Percentiles rank a stretch among this genome's conserved stretches.
Conservation (phyloP, 768 basidiomycete species). For the Trametopsis cervina region DNA sequence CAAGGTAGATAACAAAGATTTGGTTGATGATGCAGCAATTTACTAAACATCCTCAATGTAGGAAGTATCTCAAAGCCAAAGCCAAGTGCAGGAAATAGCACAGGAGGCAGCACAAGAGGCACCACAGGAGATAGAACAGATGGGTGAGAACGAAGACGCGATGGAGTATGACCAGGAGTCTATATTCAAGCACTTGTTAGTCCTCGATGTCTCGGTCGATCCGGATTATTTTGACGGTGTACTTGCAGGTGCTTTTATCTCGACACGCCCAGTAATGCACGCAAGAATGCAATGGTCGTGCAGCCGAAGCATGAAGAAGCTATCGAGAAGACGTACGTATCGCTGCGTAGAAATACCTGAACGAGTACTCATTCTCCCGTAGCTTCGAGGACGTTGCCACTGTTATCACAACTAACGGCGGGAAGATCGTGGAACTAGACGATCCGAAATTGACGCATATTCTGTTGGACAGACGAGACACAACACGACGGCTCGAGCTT, state of each 20-base stretch:
- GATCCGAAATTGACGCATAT: constrained; percentile 85
- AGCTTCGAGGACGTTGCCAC: constrained; percentile 52
- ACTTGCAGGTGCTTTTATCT: constrained; percentile 74
- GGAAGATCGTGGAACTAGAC: constrained; percentile 56
- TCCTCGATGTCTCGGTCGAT: constrained; percentile 11
- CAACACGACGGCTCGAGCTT: constrained; percentile 62
- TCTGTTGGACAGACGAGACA: constrained; percentile 77
- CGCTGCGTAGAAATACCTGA: neutral
- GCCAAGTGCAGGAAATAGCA: neutral
- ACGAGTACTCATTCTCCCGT: neutral
- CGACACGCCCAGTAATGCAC: constrained; percentile 73
- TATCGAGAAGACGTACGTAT: constrained; percentile 45
- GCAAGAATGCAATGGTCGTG: constrained; percentile 51
- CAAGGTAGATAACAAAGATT: too few species aligned
- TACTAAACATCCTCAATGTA: neutral
- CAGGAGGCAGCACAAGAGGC: constrained; percentile 14
- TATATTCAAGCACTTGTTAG: constrained; percentile 82
- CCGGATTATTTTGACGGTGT: neutral
- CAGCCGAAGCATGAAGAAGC: constrained; percentile 45
- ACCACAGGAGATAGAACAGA: constrained; percentile 29
- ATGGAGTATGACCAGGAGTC: constrained; percentile 73
- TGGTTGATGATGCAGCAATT: too few species aligned
- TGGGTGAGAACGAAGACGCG: constrained; percentile 67
- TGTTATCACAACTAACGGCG: constrained; percentile 63
- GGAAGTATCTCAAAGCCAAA: neutral